phyloP scores from a whole-genome alignment of 768 basidiomycete genomes.

The Russula sp. region DNA sequence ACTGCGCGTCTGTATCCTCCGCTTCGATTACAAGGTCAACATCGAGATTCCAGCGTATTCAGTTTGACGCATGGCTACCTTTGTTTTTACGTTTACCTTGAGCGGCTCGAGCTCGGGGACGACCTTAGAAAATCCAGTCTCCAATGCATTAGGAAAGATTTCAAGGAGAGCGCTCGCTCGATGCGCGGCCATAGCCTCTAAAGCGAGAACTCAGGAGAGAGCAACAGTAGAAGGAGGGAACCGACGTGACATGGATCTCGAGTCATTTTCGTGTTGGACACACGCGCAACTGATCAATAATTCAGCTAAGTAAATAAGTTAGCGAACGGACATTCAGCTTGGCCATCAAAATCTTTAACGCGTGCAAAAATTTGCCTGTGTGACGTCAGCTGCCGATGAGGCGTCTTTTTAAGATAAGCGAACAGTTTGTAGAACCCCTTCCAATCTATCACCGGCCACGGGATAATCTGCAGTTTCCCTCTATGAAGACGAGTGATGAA shows the following conservation, averaged over 20 bases:
- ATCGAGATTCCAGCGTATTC: conserved; percentile 43
- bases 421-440: conserved; percentile 53
- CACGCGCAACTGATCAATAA: not conserved
- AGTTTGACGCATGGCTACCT: not conserved
- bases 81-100: not conserved
- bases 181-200: conserved; percentile 29
- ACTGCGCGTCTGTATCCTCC: conserved; percentile 14
- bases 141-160: conserved; percentile 43
- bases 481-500: conserved; percentile 58
- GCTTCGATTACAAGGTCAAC: conserved; percentile 37
- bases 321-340: conserved; percentile 28
- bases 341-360: conserved; percentile 27
- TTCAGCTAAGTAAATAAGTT: not conserved
- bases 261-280: conserved; percentile 49
- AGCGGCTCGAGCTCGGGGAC: conserved; percentile 43
- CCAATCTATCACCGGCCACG: conserved; percentile 63
- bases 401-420: conserved; percentile 17
- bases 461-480: conserved; percentile 50
- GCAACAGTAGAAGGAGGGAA: no score
- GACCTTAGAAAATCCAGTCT: conserved; percentile 41
- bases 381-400: conserved; percentile 46
- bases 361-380: conserved; percentile 51
- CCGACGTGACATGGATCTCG: conserved; percentile 26
- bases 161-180: conserved; percentile 36
- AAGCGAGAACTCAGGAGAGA: not conserved